Percentiles rank a stretch among this genome's conserved stretches.
phyloP scores from a whole-genome alignment of 495 filamentous ascomycete genomes.

The Poronia punctata region DNA sequence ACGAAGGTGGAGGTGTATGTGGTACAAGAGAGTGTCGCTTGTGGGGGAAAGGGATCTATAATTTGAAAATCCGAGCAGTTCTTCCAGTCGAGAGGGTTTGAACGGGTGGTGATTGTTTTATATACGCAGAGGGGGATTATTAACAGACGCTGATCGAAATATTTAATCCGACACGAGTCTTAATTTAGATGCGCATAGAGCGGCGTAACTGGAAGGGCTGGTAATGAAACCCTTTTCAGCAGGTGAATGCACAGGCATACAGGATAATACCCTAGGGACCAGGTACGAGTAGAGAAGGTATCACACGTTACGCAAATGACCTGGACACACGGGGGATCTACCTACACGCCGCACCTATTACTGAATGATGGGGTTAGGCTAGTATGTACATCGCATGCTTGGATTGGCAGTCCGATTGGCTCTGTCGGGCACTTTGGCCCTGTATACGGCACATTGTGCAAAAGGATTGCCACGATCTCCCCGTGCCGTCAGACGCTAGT shows the following conservation, averaged over 20 bases:
- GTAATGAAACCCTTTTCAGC: conserved; percentile 3
- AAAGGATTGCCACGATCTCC: background rate
- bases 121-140: no score
- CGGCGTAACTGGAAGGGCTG: background rate
- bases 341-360: no score
- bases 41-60: no score
- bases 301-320: no score
- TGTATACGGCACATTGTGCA: background rate
- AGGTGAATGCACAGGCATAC: conserved; percentile 5
- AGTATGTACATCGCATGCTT: background rate
- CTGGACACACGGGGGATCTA: no score
- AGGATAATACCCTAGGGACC: background rate
- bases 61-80: no score
- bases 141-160: conserved; percentile 8
- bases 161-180: conserved; percentile 2
- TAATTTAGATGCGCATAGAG: background rate
- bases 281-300: no score
- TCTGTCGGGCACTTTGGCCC: no score
- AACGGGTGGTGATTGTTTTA: no score
- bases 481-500: background rate
- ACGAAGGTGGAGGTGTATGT: background rate
- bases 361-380: no score
- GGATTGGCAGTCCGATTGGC: conserved; percentile 11
- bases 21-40: background rate
- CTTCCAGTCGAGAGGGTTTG: no score